Evolutionary conservation across 352 stramenopile genomes (phyloP).

Genomic region (Lagenidium giganteum): DNA sequence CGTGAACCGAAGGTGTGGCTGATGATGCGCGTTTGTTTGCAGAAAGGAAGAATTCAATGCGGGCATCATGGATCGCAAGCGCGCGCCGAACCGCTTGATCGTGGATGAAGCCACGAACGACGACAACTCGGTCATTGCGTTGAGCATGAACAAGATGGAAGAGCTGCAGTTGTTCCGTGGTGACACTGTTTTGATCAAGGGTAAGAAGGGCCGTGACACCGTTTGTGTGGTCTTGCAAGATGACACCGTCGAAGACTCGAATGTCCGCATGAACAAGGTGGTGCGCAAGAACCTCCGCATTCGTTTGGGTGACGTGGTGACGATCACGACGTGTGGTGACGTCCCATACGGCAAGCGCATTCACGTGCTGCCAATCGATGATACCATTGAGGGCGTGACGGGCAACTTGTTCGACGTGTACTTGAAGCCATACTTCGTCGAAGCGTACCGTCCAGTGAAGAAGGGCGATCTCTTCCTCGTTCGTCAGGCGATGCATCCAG

Average conservation of each 20-base stretch:
- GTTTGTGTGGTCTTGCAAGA: constrained; percentile 98
- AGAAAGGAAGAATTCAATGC: constrained; percentile 83
- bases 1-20: neutral
- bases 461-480: constrained; percentile 99
- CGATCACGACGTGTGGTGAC: constrained; percentile 94
- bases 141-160: constrained; percentile 96
- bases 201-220: constrained; percentile 98
- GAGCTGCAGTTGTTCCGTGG: constrained; percentile 98
- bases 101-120: constrained; percentile 97
- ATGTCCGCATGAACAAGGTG: constrained; percentile 99
- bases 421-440: constrained; percentile 99
- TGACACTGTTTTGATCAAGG: constrained; percentile 99
- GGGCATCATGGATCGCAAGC: constrained; percentile 90
- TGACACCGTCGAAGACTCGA: constrained; percentile 96
- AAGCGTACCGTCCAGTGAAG: constrained; percentile 98
- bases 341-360: constrained; percentile 99
- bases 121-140: constrained; percentile 96
- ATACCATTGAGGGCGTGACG: constrained; percentile 99
- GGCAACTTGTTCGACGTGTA: constrained; percentile 99
- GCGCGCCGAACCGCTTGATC: constrained; percentile 97
- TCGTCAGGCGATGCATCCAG: constrained; percentile 97
- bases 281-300: constrained; percentile 99
- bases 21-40: constrained; percentile 2
- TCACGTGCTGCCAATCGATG: constrained; percentile 98
- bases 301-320: constrained; percentile 97